Evolutionary conservation across 2,329 filamentous ascomycete genomes (phyloP), one percentile per base, ranked within the genome.

Genomic region (Dactylellina cionopaga): DNA sequence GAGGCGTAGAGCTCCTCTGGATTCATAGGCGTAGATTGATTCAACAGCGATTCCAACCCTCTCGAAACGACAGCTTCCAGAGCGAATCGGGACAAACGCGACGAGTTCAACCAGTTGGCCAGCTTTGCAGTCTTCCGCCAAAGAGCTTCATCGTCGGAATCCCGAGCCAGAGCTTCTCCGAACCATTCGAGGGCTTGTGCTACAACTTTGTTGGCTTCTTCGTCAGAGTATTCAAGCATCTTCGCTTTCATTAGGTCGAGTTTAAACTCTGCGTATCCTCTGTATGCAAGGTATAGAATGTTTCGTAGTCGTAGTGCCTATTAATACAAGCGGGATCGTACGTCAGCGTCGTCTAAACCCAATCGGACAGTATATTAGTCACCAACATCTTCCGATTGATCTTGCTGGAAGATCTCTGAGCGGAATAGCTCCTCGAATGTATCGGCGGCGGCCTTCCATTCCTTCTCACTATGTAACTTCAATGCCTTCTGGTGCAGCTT

Each of bases 401-500:
- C 85, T 76, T 92, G 88, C 75, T 91, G 88, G 78, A 93, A 96
- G 69, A 99, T 95, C 63, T 97, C 95, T 24, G 93, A 97, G 58
- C 90, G 83, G 80, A 99, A 96, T 1, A 99, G 87, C 35, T 87
- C 87, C 49, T 89, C 84, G 81, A 99, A 99, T 46, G 95, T 94
- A 55, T 89, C 86, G 43, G 86, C 85, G 17, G 96, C 94, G 78
- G 92, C 88, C 49, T 87, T 81, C 79, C 83, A 83, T 0, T 91
- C 88, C 1, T 95, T 93, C 81, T 96, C 92, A 1, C 94, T 90
- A 79, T 99, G 95, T 75, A 93, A 88, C 80, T 94, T 96, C 66
- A 99, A 83, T 47, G 95, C 95, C 76, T 85, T 89, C 79, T 98
- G 93, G 79, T 97, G 99, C 33, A 94, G 87, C 81, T 97, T 98